Percentiles rank a stretch among this genome's conserved stretches.
Evolutionary conservation across 495 filamentous ascomycete genomes (phyloP).

Genomic region (Trichoderma virens): DNA sequence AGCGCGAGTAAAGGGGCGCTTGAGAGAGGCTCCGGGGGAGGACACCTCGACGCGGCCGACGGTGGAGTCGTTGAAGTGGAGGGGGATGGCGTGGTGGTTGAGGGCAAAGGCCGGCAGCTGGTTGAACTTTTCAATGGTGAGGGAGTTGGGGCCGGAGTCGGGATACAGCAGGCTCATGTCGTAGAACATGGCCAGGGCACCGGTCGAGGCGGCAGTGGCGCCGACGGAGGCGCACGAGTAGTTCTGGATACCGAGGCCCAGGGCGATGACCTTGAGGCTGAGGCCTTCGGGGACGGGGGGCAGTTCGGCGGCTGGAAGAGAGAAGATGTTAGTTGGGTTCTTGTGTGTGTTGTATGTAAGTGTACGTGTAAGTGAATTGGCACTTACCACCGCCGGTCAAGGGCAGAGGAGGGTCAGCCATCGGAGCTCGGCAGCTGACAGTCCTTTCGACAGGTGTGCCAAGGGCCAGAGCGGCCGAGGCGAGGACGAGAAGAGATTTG

Average conservation of each 20-base stretch:
- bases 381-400: slow-evolving; percentile 11
- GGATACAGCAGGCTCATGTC: slow-evolving; percentile 46
- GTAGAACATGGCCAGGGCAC: slow-evolving; percentile 62
- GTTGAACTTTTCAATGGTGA: slow-evolving; percentile 23
- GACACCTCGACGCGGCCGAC: slow-evolving; percentile 17
- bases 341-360: neutral
- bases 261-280: slow-evolving; percentile 51
- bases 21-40: slow-evolving; percentile 18
- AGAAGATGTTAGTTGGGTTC: slow-evolving; percentile 13
- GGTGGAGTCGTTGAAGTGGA: slow-evolving; percentile 29
- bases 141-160: slow-evolving; percentile 22
- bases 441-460: neutral
- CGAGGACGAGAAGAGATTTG: slow-evolving; percentile 3
- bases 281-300: slow-evolving; percentile 36
- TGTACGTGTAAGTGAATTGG: neutral
- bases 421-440: neutral
- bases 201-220: slow-evolving; percentile 28
- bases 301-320: slow-evolving; percentile 29
- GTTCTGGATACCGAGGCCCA: slow-evolving; percentile 72
- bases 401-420: slow-evolving; percentile 4
- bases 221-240: slow-evolving; percentile 53
- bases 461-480: slow-evolving; percentile 7
- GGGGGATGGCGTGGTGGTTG: slow-evolving; percentile 25
- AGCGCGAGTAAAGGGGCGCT: slow-evolving; percentile 34
- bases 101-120: slow-evolving; percentile 26